phyloP scores from a whole-genome alignment of 495 filamentous ascomycete species.

The Neurospora sp. region DNA sequence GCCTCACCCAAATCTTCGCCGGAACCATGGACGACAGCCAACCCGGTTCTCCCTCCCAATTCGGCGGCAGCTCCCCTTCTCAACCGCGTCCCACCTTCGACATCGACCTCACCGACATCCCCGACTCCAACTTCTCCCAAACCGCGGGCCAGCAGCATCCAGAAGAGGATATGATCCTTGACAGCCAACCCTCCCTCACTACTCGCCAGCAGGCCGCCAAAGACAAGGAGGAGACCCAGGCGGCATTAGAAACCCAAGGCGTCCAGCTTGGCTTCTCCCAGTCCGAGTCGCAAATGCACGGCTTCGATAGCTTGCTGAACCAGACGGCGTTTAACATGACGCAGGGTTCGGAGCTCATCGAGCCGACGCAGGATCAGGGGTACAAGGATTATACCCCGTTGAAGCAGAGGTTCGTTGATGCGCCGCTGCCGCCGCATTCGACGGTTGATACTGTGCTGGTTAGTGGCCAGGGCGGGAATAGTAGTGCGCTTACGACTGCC shows the following conservation, averaged over 20 bases:
- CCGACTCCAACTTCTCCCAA: conserved; percentile 38
- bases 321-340: conserved; percentile 26
- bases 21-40: conserved; percentile 72
- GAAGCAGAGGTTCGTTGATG: conserved; percentile 51
- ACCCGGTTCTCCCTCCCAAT: conserved; percentile 15
- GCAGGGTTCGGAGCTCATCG: conserved; percentile 51
- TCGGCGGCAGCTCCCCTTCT: conserved; percentile 16
- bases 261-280: conserved; percentile 44
- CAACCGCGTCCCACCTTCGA: conserved; percentile 29
- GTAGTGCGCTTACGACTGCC: neutral
- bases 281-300: conserved; percentile 43
- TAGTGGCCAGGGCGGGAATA: conserved; percentile 6
- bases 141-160: conserved; percentile 17
- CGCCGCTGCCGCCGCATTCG: conserved; percentile 23
- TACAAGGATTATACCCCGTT: conserved; percentile 49
- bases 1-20: conserved; percentile 86
- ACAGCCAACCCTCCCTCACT: conserved; percentile 43
- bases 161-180: conserved; percentile 49
- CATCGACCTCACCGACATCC: conserved; percentile 22
- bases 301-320: conserved; percentile 40
- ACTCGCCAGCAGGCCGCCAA: neutral
- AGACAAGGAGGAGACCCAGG: conserved; percentile 21
- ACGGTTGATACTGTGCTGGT: conserved; percentile 61
- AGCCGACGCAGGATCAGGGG: conserved; percentile 80
- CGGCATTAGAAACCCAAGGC: conserved; percentile 29